Conservation (phyloP, 2,329 filamentous ascomycete species). For the Colletotrichum scovillei region DNA sequence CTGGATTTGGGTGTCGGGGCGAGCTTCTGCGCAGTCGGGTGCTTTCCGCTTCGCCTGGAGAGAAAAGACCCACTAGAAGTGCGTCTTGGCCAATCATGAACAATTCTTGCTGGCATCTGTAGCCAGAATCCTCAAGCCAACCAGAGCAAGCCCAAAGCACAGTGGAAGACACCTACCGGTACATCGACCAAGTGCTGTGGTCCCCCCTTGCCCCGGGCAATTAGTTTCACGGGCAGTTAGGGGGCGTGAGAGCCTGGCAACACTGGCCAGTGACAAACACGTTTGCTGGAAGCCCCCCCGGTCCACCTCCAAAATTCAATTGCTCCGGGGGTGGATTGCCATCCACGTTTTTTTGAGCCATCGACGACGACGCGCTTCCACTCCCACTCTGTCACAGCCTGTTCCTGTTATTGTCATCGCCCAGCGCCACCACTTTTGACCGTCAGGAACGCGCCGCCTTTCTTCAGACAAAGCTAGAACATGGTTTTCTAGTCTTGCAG, state of each 20-base stretch:
- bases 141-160: not conserved
- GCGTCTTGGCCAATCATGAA: not conserved
- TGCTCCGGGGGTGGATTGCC: constrained; percentile 11
- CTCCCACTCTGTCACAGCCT: constrained; percentile 13
- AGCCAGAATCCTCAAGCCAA: not conserved
- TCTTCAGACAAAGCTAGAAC: not conserved
- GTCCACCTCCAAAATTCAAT: constrained; percentile 17
- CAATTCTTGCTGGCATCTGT: too few relatives aligned
- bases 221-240: not conserved
- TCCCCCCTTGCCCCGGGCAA: not conserved
- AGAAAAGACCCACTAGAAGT: not conserved
- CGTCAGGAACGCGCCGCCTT: not conserved
- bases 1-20: not conserved
- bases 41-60: not conserved
- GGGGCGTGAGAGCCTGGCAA: too few relatives aligned
- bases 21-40: not conserved
- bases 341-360: constrained; percentile 1
- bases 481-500: not conserved
- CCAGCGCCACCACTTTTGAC: constrained; percentile 1
- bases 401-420: not conserved
- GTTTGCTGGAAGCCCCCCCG: not conserved
- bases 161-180: not conserved
- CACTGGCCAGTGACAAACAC: not conserved
- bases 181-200: not conserved
- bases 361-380: constrained; percentile 28